Evolutionary conservation across 345 rosid genomes (phyloP).

Genomic region (Hibiscus tridactylites): DNA sequence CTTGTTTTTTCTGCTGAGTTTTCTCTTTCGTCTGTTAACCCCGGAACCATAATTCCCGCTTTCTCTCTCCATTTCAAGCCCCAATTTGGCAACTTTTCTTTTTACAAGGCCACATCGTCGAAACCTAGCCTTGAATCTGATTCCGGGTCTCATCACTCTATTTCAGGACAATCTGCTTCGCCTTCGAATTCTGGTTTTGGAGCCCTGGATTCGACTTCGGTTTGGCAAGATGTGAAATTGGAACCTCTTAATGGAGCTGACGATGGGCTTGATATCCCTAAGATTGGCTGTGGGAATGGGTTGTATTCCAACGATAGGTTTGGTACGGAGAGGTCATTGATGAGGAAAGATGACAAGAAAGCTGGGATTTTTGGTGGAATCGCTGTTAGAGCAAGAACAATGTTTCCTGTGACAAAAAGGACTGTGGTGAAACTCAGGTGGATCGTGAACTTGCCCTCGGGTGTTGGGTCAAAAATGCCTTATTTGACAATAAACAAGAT

Average conservation of each 20-base stretch:
- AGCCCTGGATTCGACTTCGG: constrained; percentile 19
- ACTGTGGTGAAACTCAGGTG: constrained; percentile 37
- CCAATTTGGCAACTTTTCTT: constrained; percentile 42
- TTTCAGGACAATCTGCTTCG: constrained; percentile 14
- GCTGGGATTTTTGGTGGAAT: constrained; percentile 23
- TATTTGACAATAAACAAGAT: constrained; percentile 50
- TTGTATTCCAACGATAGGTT: constrained; percentile 10
- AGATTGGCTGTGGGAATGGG: constrained; percentile 7
- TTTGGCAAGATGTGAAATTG: constrained; percentile 57
- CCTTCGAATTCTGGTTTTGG: constrained; percentile 18
- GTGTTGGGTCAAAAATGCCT: constrained; percentile 32
- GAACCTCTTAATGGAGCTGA: constrained; percentile 25
- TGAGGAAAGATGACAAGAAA: constrained; percentile 19
- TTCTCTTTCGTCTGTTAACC: constrained; percentile 26
- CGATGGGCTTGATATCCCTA: constrained; percentile 14
- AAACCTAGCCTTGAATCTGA: constrained; percentile 17
- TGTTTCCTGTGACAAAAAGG: constrained; percentile 38
- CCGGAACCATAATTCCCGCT: constrained; percentile 25
- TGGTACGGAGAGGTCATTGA: constrained; percentile 17
- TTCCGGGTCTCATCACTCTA: constrained; percentile 12
- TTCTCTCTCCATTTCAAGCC: constrained; percentile 66
- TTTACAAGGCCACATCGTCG: constrained; percentile 31
- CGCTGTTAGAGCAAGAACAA: constrained; percentile 40
- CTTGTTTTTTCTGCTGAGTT: constrained; percentile 47
- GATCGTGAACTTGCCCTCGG: constrained; percentile 35